phyloP scores from a whole-genome alignment of 2,329 filamentous ascomycete species.

The Aureobasidium namibiae region DNA sequence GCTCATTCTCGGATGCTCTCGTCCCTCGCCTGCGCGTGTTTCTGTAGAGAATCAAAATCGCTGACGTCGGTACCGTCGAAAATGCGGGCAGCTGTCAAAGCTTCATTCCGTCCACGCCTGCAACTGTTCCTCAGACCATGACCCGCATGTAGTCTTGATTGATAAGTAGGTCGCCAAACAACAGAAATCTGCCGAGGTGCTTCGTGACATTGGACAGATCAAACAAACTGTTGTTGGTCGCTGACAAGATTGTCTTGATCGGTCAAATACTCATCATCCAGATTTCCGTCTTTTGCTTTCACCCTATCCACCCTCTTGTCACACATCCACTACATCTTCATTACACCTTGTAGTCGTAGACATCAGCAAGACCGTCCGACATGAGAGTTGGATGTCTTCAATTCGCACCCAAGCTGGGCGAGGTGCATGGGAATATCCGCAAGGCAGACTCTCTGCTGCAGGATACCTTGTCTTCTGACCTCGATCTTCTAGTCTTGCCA shows the following conservation, averaged over 20 bases:
- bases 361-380: neutral
- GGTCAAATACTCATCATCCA: neutral
- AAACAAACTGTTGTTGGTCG: neutral
- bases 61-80: slow-evolving; percentile 1
- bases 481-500: slow-evolving; percentile 66
- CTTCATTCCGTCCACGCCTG: neutral
- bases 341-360: neutral
- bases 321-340: neutral
- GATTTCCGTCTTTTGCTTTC: neutral
- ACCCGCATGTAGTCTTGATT: neutral
- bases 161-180: neutral
- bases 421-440: slow-evolving; percentile 61
- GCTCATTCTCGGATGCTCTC: neutral
- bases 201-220: neutral
- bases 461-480: slow-evolving; percentile 26
- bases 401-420: slow-evolving; percentile 62
- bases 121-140: neutral
- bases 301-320: neutral
- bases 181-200: neutral
- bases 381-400: slow-evolving; percentile 66
- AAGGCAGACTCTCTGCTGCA: slow-evolving; percentile 57
- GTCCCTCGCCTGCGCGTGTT: neutral
- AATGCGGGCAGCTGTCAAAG: slow-evolving; percentile 11
- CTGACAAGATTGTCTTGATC: neutral
- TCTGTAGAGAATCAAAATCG: neutral